phyloP scores from a whole-genome alignment of 805 yeast genomes.

The Danielia oregonensis region DNA sequence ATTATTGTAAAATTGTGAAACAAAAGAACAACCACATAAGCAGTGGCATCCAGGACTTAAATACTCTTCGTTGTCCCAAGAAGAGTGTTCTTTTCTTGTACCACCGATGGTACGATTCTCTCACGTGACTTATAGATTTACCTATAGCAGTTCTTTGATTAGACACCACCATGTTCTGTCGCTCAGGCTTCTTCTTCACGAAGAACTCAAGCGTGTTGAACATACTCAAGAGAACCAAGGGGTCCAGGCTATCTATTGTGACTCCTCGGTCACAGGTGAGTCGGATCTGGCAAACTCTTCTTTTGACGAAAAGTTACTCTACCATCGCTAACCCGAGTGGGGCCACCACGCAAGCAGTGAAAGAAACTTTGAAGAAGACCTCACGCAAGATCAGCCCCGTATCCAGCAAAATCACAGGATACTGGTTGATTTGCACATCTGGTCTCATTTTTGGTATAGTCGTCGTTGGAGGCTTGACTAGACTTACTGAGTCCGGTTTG shows the following conservation, averaged over 20 bases:
- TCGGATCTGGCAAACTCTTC: conserved; percentile 1
- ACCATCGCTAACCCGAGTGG: neutral
- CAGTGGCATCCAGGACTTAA: no score
- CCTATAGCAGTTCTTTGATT: no score
- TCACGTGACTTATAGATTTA: no score
- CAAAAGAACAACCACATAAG: no score
- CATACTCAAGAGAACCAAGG: conserved; percentile 22
- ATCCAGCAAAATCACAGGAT: conserved; percentile 54
- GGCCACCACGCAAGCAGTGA: conserved; percentile 1
- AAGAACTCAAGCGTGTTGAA: conserved; percentile 47
- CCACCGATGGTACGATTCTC: no score
- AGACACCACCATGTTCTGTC: conserved; percentile 38
- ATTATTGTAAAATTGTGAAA: no score
- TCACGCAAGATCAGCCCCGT: conserved; percentile 9
- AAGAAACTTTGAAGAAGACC: neutral
- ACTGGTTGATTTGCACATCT: conserved; percentile 85
- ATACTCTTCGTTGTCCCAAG: no score
- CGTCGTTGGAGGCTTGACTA: conserved; percentile 91
- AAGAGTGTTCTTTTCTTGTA: no score
- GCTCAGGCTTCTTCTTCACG: conserved; percentile 57
- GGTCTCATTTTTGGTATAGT: conserved; percentile 92
- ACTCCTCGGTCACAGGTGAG: conserved; percentile 9
- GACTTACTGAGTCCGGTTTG: conserved; percentile 93
- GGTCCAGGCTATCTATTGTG: conserved; percentile 15
- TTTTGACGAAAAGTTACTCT: neutral